These are phyloP conservation scores for Hansenula lynferdii DNA, from an alignment of 1,139 yeast species.

Conservation along the genomic window DNA sequence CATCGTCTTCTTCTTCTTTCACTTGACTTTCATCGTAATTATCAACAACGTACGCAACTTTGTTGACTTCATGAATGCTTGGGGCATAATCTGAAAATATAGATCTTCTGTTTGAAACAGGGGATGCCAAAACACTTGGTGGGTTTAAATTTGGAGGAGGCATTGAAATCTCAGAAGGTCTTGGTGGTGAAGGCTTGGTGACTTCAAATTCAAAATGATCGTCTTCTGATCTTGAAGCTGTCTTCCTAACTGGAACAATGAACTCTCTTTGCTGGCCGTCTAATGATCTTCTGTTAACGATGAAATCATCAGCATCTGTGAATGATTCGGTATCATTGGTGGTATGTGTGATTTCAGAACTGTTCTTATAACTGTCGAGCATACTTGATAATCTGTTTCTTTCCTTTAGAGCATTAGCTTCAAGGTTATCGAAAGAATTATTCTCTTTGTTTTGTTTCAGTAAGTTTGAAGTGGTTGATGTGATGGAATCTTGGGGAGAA, in stretches of 20 bases:
- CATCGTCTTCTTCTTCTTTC: not conserved
- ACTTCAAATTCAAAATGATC: slow-evolving; percentile 1
- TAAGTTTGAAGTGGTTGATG: slow-evolving; percentile 11
- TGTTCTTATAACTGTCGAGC: slow-evolving; percentile 8
- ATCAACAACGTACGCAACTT: slow-evolving; percentile 33
- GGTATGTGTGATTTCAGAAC: not conserved
- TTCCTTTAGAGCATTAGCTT: slow-evolving; percentile 8
- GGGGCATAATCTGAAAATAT: slow-evolving; percentile 41
- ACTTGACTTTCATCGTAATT: slow-evolving; percentile 10
- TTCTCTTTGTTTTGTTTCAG: slow-evolving; percentile 6
- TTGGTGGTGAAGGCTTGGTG: not conserved
- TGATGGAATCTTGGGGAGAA: slow-evolving; percentile 1
- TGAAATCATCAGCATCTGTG: slow-evolving; percentile 22
- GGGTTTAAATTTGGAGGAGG: not conserved
- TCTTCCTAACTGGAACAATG: not conserved
- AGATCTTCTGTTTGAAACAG: slow-evolving; percentile 31
- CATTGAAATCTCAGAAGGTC: not conserved
- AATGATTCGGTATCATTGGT: slow-evolving; percentile 13
- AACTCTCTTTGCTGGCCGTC: slow-evolving; percentile 1
- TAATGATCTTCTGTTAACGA: slow-evolving; percentile 11
- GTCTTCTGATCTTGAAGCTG: not conserved
- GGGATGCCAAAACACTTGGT: not conserved
- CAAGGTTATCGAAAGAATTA: slow-evolving; percentile 3
- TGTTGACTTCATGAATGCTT: slow-evolving; percentile 39
- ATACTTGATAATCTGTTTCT: slow-evolving; percentile 8